Evolutionary conservation across 2,329 filamentous ascomycete species (phyloP).

Genomic region (Lachnellula subtilissima): DNA sequence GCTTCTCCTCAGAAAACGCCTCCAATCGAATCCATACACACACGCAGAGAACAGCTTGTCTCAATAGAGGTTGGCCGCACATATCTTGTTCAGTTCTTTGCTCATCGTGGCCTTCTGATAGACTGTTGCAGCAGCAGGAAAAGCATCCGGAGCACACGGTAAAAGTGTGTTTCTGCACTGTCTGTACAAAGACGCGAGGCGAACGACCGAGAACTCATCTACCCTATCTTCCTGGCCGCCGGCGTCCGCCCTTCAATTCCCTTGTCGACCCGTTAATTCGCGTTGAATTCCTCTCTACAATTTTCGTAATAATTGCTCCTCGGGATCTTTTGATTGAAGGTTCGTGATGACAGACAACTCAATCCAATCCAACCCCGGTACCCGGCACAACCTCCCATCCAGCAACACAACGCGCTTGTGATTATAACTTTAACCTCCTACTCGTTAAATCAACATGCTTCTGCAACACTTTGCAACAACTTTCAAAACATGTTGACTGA

Average conservation of each 20-base stretch:
- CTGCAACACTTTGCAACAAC: slow-evolving; percentile 4
- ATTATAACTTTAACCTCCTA: neutral
- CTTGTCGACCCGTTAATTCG: slow-evolving; percentile 36
- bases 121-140: slow-evolving; percentile 6
- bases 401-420: slow-evolving; percentile 9
- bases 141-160: slow-evolving; percentile 22
- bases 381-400: neutral
- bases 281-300: slow-evolving; percentile 26
- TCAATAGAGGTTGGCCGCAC: slow-evolving; percentile 9
- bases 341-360: slow-evolving; percentile 21
- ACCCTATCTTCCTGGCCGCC: slow-evolving; percentile 43
- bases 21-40: slow-evolving; percentile 6
- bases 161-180: slow-evolving; percentile 24
- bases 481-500: slow-evolving; percentile 3
- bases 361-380: neutral
- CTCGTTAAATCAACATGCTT: slow-evolving; percentile 14
- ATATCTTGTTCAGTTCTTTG: slow-evolving; percentile 3
- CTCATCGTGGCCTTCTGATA: slow-evolving; percentile 16
- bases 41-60: slow-evolving; percentile 2
- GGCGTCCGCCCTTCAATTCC: slow-evolving; percentile 48
- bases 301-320: slow-evolving; percentile 30
- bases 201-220: slow-evolving; percentile 13
- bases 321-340: slow-evolving; percentile 23
- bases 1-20: slow-evolving; percentile 17
- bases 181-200: slow-evolving; percentile 9